Evolutionary conservation across 306 rosid species (phyloP).

Genomic region (Pterocarpus macrocarpus): DNA sequence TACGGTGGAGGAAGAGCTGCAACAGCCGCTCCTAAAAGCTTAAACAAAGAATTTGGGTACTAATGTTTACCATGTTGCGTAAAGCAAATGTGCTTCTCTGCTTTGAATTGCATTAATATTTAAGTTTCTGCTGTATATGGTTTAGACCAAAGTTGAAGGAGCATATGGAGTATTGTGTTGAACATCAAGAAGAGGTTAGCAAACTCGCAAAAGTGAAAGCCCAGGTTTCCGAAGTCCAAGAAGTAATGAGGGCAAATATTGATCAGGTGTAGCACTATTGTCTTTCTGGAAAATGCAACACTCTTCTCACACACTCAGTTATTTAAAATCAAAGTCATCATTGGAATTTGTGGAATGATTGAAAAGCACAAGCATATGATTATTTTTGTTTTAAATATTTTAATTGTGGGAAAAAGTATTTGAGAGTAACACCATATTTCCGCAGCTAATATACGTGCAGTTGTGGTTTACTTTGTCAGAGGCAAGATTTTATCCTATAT

Average conservation of each 20-base stretch:
- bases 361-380: not conserved
- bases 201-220: conserved; percentile 85
- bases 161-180: conserved; percentile 88
- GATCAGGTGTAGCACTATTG: conserved; percentile 63
- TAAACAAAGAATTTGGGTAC: conserved; percentile 82
- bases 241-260: conserved; percentile 87
- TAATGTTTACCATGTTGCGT: conserved; percentile 19
- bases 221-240: conserved; percentile 87
- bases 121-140: conserved; percentile 21
- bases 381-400: too few species aligned
- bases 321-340: not conserved
- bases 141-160: conserved; percentile 82
- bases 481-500: too few species aligned
- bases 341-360: not conserved
- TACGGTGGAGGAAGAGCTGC: conserved; percentile 83
- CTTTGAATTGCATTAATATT: conserved; percentile 31
- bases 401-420: too few species aligned
- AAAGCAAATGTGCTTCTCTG: conserved; percentile 18
- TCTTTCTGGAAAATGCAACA: not conserved
- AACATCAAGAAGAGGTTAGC: conserved; percentile 85
- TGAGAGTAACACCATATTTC: too few species aligned
- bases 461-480: too few species aligned
- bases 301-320: not conserved
- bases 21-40: conserved; percentile 70
- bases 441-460: too few species aligned